phyloP scores from a whole-genome alignment of 2,329 filamentous ascomycete species.

The Ceratocystis huliohia region DNA sequence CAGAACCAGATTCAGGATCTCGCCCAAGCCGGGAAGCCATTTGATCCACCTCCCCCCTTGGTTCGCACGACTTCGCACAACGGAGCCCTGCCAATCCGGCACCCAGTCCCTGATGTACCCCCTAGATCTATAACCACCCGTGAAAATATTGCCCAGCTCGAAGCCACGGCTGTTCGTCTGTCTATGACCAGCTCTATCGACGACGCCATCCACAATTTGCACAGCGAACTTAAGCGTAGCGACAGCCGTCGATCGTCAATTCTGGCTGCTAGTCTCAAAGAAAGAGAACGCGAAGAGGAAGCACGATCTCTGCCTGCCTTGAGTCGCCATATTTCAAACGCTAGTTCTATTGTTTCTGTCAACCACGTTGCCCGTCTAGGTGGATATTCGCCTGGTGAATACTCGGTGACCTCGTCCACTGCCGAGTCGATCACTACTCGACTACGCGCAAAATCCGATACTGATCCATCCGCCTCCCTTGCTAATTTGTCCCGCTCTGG shows the following conservation, averaged over 20 bases:
- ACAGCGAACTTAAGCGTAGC: conserved; percentile 56
- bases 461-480: conserved; percentile 28
- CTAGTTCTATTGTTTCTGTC: conserved; percentile 54
- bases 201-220: conserved; percentile 61
- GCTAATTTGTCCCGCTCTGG: conserved; percentile 38
- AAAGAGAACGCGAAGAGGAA: conserved; percentile 17
- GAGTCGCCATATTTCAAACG: conserved; percentile 36
- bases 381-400: conserved; percentile 56
- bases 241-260: conserved; percentile 55
- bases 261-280: conserved; percentile 37
- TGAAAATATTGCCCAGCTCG: conserved; percentile 59
- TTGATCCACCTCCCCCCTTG: conserved; percentile 31
- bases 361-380: conserved; percentile 52
- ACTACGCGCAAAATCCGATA: conserved; percentile 36
- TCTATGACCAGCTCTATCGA: conserved; percentile 64
- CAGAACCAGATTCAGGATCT: conserved; percentile 18
- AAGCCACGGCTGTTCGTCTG: conserved; percentile 62
- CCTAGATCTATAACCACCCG: conserved; percentile 48
- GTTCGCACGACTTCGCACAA: conserved; percentile 35
- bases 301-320: conserved; percentile 23
- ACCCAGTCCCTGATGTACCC: conserved; percentile 51
- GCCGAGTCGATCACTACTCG: conserved; percentile 45
- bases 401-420: conserved; percentile 50
- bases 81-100: conserved; percentile 36
- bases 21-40: conserved; percentile 1